A percentile compares a stretch with the other conserved stretches of the same genome.
Evolutionary conservation across 768 basidiomycete species (phyloP).

Genomic region (Boletus rubroflammeus): DNA sequence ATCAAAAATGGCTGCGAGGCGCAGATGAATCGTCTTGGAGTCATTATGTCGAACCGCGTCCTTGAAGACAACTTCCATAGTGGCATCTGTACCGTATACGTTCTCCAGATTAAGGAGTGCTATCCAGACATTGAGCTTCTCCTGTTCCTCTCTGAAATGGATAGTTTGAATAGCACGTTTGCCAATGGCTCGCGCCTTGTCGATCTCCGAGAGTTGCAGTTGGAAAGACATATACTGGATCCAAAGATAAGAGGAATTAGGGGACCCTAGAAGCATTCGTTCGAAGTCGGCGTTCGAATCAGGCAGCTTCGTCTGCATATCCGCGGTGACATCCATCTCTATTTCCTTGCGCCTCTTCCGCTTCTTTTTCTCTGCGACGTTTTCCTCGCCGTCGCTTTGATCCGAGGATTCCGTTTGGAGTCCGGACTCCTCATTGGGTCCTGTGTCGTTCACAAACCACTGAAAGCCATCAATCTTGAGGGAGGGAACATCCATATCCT

Average conservation of each 20-base stretch:
- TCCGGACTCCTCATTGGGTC: constrained; percentile 36
- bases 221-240: constrained; percentile 99
- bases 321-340: constrained; percentile 78
- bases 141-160: constrained; percentile 92
- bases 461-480: constrained; percentile 65
- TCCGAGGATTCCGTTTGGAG: constrained; percentile 41
- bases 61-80: constrained; percentile 77
- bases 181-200: constrained; percentile 88
- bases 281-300: constrained; percentile 96
- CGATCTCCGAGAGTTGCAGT: constrained; percentile 91
- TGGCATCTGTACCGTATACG: constrained; percentile 81
- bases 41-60: constrained; percentile 90
- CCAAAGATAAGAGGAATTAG: constrained; percentile 97
- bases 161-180: constrained; percentile 82
- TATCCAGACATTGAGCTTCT: constrained; percentile 96
- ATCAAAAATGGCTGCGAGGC: constrained; percentile 80
- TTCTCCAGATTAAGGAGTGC: constrained; percentile 95
- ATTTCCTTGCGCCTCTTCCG: constrained; percentile 67
- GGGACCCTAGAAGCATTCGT: constrained; percentile 85
- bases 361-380: constrained; percentile 48
- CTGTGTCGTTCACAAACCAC: constrained; percentile 51
- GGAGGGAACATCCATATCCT: constrained; percentile 24
- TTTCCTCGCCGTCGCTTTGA: constrained; percentile 33
- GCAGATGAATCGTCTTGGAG: constrained; percentile 84
- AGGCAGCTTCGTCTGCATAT: constrained; percentile 81